These are phyloP conservation scores for Elongisporangium prolatum DNA, from an alignment of 352 stramenopile species.

Conservation along the genomic window DNA sequence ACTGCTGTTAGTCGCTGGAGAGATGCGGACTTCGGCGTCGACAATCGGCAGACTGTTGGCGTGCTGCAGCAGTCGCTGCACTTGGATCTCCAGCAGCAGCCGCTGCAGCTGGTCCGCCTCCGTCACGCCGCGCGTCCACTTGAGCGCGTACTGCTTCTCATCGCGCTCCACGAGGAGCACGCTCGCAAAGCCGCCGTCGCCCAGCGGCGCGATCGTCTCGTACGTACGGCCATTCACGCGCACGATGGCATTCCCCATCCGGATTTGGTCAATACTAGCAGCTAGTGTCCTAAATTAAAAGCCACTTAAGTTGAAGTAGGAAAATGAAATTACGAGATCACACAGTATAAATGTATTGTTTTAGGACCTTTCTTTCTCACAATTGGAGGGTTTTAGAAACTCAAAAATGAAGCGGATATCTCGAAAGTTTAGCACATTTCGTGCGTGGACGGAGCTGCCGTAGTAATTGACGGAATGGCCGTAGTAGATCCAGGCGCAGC, in stretches of 20 bases:
- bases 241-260: slow-evolving; percentile 57
- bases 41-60: slow-evolving; percentile 48
- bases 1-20: slow-evolving; percentile 1
- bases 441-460: not conserved
- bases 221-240: slow-evolving; percentile 59
- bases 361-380: not conserved
- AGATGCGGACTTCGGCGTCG: slow-evolving; percentile 37
- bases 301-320: not conserved
- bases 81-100: slow-evolving; percentile 62
- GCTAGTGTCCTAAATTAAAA: not conserved
- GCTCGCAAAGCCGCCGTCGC: slow-evolving; percentile 65
- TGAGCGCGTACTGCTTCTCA: slow-evolving; percentile 44
- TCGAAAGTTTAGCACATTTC: not conserved
- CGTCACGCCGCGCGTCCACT: slow-evolving; percentile 49
- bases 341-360: not conserved
- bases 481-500: not conserved
- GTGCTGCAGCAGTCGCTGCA: slow-evolving; percentile 57
- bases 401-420: not conserved
- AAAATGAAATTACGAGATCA: not conserved
- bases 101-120: slow-evolving; percentile 55
- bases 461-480: not conserved
- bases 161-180: slow-evolving; percentile 53
- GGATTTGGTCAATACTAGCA: not conserved
- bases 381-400: not conserved
- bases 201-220: slow-evolving; percentile 43